A percentile compares a stretch with the other conserved stretches of the same genome.
phyloP scores from a whole-genome alignment of 805 yeast genomes.

The Wickerhamiella spandovensis region DNA sequence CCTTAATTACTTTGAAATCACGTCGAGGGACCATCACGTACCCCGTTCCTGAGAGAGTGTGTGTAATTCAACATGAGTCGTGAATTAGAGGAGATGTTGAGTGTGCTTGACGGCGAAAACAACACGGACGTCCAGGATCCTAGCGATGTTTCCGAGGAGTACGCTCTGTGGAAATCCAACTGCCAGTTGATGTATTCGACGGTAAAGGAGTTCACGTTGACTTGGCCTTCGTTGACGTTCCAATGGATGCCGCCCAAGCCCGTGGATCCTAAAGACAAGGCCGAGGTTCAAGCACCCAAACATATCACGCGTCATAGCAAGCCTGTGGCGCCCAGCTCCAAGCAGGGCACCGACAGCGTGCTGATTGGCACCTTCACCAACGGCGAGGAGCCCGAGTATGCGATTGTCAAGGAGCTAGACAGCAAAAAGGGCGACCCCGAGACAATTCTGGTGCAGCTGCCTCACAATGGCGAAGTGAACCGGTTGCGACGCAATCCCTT shows the following conservation, averaged over 20 bases:
- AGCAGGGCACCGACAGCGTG: slow-evolving; percentile 5
- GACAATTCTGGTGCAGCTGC: background rate
- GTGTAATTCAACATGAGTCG: too few species aligned
- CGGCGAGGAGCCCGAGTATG: slow-evolving; percentile 10
- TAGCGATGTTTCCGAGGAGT: slow-evolving; percentile 14
- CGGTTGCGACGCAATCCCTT: slow-evolving; percentile 10
- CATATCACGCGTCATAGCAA: background rate
- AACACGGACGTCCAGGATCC: background rate
- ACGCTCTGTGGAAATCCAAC: slow-evolving; percentile 66
- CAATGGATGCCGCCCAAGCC: slow-evolving; percentile 42
- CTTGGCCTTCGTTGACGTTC: slow-evolving; percentile 59
- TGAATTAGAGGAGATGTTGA: background rate
- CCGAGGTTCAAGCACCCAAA: background rate
- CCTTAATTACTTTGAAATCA: background rate
- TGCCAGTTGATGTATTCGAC: slow-evolving; percentile 67
- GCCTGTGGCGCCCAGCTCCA: slow-evolving; percentile 1
- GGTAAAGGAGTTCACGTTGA: slow-evolving; percentile 51
- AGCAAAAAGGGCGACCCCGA: background rate
- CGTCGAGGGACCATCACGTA: background rate
- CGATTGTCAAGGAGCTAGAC: slow-evolving; percentile 5
- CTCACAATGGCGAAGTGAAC: slow-evolving; percentile 4
- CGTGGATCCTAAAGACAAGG: slow-evolving; percentile 19
- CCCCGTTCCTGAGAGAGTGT: too few species aligned
- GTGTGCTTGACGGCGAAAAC: background rate
- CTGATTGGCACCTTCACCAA: slow-evolving; percentile 13